Base-by-base conservation (phyloP, 116 monocot genomes). In the Posidonia oceanica region DNA sequence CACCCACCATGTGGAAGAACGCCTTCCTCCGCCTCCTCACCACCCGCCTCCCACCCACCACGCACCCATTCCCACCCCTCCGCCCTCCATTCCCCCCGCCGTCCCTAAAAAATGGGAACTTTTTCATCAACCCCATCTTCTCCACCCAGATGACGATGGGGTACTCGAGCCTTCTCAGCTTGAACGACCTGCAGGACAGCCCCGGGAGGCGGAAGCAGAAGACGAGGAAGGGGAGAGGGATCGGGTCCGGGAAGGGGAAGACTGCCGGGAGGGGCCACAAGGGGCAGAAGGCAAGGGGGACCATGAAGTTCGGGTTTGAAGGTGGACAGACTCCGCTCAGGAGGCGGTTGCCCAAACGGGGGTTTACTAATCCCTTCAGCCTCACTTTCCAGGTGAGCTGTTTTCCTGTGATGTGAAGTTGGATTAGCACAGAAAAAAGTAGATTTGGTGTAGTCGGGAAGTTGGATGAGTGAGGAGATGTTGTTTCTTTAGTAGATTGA, bases 251-350 rank as follows among this genome's bases (percentile, higher is more conserved):
- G 10, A 86, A 80, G 69, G 96, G 96, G 52, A 96, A 96, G 80
- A 96, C 91, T 5, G 96, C 87, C 0, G 96, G 96, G 36, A 78
- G 86, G 52, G 96, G 96, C 4, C 96, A 96, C 71, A 96, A 96
- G 71, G 96, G 96, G 8, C 96, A 97, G 82, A 92, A 87, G 73
- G 98, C 98, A 21, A 76, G 98, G 56, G 90, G 93, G 5, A 89
- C 84, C 44, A 76, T 79, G 70, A 93, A 88, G 76, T 90, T 90
- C 53, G 98, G 98, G 7, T 98, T 98, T 64, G 98, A 98, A 69
- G 98, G 98, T 3, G 97, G 97, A 18, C 97, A 97, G 80, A 97
- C 97, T 36, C 93, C 97, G 4, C 80, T 97, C 6, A 80, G 97
- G 37, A 77, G 92, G 23, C 61, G 85, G 14, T 70, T 97, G 7